Conservation (phyloP, 768 basidiomycete genomes). For the Amanita thiersii region DNA sequence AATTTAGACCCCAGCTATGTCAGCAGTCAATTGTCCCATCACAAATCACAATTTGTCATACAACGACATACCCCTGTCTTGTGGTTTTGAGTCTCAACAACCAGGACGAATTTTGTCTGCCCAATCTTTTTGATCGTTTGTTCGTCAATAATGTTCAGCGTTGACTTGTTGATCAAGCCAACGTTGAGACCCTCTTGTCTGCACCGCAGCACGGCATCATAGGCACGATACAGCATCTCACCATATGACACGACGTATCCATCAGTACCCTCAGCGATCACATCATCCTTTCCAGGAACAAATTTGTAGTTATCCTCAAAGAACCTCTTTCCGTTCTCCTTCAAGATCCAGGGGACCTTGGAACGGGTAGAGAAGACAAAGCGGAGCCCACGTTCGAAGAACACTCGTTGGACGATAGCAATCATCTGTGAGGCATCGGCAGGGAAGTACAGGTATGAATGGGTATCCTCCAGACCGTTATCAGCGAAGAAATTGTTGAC, state of each 20-base stretch:
- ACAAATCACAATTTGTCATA: neutral
- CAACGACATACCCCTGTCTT: conserved; percentile 62
- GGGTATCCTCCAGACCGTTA: conserved; percentile 75
- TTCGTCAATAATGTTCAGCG: conserved; percentile 79
- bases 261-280: conserved; percentile 65
- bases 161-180: conserved; percentile 81
- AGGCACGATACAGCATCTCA: conserved; percentile 80
- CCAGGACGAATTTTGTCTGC: conserved; percentile 65
- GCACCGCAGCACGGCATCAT: conserved; percentile 73
- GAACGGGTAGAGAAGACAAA: conserved; percentile 88
- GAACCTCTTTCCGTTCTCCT: conserved; percentile 61
- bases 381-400: conserved; percentile 76
- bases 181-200: conserved; percentile 70
- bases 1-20: conserved; percentile 67
- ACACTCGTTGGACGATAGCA: conserved; percentile 66
- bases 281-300: conserved; percentile 78
- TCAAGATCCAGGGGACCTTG: conserved; percentile 82
- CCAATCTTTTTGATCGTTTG: conserved; percentile 69
- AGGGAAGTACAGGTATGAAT: conserved; percentile 83
- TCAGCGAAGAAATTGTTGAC: conserved; percentile 85
- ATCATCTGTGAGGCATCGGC: conserved; percentile 79
- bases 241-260: conserved; percentile 85
- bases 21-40: conserved; percentile 4
- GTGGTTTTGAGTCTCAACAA: conserved; percentile 82
- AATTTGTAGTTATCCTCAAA: conserved; percentile 72